Evolutionary conservation across 441 rosid genomes (phyloP), one percentile per base, ranked within the genome.

Genomic region (Brassica hybrid): DNA sequence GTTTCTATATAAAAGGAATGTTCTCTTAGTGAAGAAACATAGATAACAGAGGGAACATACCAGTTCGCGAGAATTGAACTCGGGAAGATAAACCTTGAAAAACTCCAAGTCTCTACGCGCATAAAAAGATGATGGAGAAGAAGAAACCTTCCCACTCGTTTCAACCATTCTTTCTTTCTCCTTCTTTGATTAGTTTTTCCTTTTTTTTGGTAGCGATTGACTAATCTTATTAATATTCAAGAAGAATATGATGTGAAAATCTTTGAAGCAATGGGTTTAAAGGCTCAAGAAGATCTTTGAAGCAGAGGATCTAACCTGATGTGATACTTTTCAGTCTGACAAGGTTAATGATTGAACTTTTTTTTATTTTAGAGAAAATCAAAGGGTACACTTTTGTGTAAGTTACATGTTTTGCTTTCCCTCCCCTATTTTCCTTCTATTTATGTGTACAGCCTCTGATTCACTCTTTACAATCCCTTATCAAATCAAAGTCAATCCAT

Each of bases 31-130:
- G 14, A 48, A 48, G 68, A 45, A 45, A 41, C 36, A 18, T 66
- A 65, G 59, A 78, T 27, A 43, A 38, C 9, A 41, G 3, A 43
- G 56, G 50, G 67, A 34, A 52, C 54, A 32, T 74, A 63, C 82
- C 61, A 79, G 65, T 65, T 79, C 65, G 8, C 11, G 68, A 16
- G 79, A 58, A 36, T 76, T 59, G 8, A 75, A 75, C 11, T 74
- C 69, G 14, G 82, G 82, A 43, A 79, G 82, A 75, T 32, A 75
- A 30, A 79, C 79, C 38, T 79, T 79, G 72, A 79, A 75, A 70
- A 75, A 79, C 0, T 79, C 45, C 1, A 63, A n/a, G 75, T 25
- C 41, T 79, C 73, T 69, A 11, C 59, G 17, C 7, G 25, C 43
- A 38, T n/a, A 2, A 41, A 56, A 56, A 34, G 64, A 11, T 12